Base-by-base conservation (phyloP, 1,139 yeast genomes). In the Kodamaea arcana region DNA sequence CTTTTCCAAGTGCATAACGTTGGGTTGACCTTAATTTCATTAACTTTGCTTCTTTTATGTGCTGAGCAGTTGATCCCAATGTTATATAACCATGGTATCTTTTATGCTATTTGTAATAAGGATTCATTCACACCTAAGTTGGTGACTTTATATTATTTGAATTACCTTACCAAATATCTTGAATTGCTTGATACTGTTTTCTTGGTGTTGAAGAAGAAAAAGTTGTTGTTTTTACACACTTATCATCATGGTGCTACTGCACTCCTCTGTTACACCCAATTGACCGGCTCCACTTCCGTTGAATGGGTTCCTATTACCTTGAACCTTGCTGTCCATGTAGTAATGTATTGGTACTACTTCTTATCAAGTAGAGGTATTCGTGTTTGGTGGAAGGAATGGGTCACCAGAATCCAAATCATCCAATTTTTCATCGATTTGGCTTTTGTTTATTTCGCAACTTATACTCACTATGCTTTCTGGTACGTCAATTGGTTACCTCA, bases 361-460 rank as follows among this genome's bases (percentile, higher is more conserved):
- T 72, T 92, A 54, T 76, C 92, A 48, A 87, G 97, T 13, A 78
- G 95, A 61, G 95, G 96, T 42, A 85, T 90, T 58, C 81, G 92
- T 52, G 97, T 92, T 40, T 90, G 97, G 97, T 92, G 98, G 98
- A 92, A 92, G 68, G 95, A 90, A 68, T 92, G 97, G 97, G 97
- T 92, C 50, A 92, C 98, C 34, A 78, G 95, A 49, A 81, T 86
- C 75, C 98, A 92, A 71, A 92, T 92, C 65, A 76, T 85, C 52
- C 98, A 92, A 69, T 92, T 92, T 55, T 70, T 92, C 53, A 74
- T 92, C 54, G 98, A 92, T 62, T 76, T 92, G 58, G 78, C 75
- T 30, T 88, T 88, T 57, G 95, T 90, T 47, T 90, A 88, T 72
- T 86, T 85, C 60, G 96, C 96, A 37, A 82, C 95, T 37, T 90